A percentile compares a stretch with the other conserved stretches of the same genome.
These are phyloP conservation scores for Rhodamnia argentea DNA, from an alignment of 345 rosid species.

Conservation along the genomic window DNA sequence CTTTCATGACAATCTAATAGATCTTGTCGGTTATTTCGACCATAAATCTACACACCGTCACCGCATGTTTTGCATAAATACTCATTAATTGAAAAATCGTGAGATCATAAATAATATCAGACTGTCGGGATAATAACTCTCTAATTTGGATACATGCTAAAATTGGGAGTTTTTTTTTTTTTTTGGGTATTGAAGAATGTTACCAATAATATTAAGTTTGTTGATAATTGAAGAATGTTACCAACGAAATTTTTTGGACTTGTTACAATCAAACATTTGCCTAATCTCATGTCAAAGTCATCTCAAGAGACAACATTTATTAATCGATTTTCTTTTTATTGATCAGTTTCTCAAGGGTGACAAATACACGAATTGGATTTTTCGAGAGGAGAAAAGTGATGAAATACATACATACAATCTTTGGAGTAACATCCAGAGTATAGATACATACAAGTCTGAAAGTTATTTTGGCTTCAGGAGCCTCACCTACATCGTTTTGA, in stretches of 20 bases:
- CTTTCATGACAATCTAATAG: too few relatives aligned
- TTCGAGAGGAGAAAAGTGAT: background rate
- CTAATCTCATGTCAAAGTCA: background rate
- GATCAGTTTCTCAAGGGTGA: background rate
- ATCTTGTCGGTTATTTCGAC: too few relatives aligned
- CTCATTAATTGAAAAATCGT: too few relatives aligned
- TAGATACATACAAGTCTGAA: background rate
- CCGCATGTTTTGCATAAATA: too few relatives aligned
- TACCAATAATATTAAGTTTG: too few relatives aligned
- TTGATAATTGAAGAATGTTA: background rate
- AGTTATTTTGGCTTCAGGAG: constrained; percentile 7
- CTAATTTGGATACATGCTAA: too few relatives aligned
- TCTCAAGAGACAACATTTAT: background rate
- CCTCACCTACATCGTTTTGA: too few relatives aligned
- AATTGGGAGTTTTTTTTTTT: too few relatives aligned
- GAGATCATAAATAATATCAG: too few relatives aligned
- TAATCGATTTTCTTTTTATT: background rate
- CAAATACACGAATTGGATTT: background rate
- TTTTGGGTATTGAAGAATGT: too few relatives aligned
- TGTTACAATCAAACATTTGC: background rate
- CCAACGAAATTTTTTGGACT: background rate
- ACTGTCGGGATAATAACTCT: too few relatives aligned
- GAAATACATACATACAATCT: background rate
- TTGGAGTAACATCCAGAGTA: background rate
- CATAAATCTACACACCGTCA: too few relatives aligned